Evolutionary conservation across 2,329 filamentous ascomycete species (phyloP).

Genomic region (Cladophialophora chaetospira): DNA sequence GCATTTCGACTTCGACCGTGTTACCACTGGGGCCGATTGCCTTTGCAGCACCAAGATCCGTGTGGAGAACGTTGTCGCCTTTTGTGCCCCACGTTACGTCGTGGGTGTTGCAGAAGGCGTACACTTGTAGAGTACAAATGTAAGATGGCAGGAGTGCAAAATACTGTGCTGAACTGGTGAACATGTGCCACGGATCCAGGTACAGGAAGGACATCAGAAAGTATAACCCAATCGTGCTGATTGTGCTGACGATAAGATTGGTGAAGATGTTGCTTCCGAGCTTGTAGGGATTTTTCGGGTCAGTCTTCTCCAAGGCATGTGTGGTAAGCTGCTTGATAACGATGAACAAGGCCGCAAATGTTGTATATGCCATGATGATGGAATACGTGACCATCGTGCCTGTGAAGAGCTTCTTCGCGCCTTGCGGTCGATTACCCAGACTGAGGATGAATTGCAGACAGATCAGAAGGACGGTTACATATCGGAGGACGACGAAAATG

Average conservation of each 20-base stretch:
- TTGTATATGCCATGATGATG: conserved; percentile 94
- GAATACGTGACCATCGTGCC: conserved; percentile 85
- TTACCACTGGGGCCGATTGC: conserved; percentile 67
- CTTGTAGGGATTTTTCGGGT: conserved; percentile 47
- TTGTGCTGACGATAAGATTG: conserved; percentile 87
- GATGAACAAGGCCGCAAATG: conserved; percentile 86
- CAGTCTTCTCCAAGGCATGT: conserved; percentile 44
- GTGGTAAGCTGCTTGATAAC: conserved; percentile 75
- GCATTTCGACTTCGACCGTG: conserved; percentile 95
- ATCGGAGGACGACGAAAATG: conserved; percentile 85
- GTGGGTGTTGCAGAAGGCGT: conserved; percentile 99
- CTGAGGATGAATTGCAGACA: conserved; percentile 94
- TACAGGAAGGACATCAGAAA: conserved; percentile 96
- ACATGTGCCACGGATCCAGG: conserved; percentile 98
- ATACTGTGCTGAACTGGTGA: conserved; percentile 88
- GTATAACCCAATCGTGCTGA: conserved; percentile 89
- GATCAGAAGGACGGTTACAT: conserved; percentile 83
- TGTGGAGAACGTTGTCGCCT: conserved; percentile 92
- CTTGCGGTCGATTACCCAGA: conserved; percentile 93
- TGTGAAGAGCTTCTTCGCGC: conserved; percentile 87
- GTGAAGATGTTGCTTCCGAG: conserved; percentile 90
- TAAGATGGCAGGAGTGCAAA: conserved; percentile 89
- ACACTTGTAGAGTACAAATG: conserved; percentile 96
- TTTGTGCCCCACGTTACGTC: conserved; percentile 99
- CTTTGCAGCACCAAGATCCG: conserved; percentile 84